Evolutionary conservation across 139 green algal species (phyloP).

Genomic region (Haematococcus lacustris): DNA sequence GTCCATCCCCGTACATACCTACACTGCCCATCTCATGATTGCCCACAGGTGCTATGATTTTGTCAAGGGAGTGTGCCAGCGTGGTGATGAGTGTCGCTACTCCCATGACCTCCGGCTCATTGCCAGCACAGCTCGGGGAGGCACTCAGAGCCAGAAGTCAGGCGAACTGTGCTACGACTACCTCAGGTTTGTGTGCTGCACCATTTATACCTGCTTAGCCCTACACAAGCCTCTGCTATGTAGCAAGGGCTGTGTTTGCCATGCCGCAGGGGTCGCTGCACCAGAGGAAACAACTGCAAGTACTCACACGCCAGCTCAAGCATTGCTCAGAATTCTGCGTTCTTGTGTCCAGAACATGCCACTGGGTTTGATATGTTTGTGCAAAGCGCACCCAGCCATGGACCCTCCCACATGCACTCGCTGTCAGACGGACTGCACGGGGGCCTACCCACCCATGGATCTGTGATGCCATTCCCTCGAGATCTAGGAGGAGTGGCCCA

Average conservation of each 20-base stretch:
- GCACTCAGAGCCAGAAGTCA: constrained; percentile 11
- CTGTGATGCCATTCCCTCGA: too few species aligned
- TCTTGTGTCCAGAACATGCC: too few species aligned
- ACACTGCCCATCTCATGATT: too few species aligned
- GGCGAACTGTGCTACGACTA: constrained; percentile 55
- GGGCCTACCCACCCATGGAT: too few species aligned
- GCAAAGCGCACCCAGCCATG: too few species aligned
- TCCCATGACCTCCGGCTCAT: constrained; percentile 69
- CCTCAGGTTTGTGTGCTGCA: constrained; percentile 26
- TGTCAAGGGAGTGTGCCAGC: constrained; percentile 68
- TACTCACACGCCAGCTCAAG: constrained; percentile 74
- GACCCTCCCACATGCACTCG: too few species aligned
- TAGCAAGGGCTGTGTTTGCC: not conserved
- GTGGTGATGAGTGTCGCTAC: constrained; percentile 69
- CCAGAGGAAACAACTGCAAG: constrained; percentile 57
- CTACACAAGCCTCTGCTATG: not conserved
- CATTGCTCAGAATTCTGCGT: too few species aligned
- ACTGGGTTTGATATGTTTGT: too few species aligned
- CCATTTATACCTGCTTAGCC: not conserved
- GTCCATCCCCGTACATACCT: too few species aligned
- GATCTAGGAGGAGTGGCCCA: too few species aligned
- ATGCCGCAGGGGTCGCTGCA: constrained; percentile 55
- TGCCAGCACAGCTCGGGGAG: constrained; percentile 35
- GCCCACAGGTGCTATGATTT: constrained; percentile 91
- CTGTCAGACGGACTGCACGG: too few species aligned